Evolutionary conservation across 2,329 filamentous ascomycete genomes (phyloP), one percentile per base, ranked within the genome.

Genomic region (Botryotinia calthae): DNA sequence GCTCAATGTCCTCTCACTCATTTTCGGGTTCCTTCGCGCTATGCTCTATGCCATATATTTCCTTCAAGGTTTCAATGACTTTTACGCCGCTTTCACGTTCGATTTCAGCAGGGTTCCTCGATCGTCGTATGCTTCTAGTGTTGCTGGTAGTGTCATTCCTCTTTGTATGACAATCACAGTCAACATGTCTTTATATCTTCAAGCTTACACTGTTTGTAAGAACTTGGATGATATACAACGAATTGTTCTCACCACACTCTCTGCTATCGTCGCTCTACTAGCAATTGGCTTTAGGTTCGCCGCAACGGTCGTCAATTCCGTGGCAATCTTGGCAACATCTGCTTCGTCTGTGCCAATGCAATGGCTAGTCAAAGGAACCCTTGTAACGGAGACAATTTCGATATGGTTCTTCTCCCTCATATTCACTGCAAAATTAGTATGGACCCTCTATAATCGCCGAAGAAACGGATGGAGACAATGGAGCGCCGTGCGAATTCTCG

Each of bases 401-500:
- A 88, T 91, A 78, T 88, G 87, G 82, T 86, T 86, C 79, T 91
- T 90, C 82, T 88, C 86, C 75, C 79, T 83, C n/a, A 81, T 91
- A 73, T 92, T 92, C 80, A 85, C 87, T 56, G 82, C 80, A 72
- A 92, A 92, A 80, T 84, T 92, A 7, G 86, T 85, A 10, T 83
- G 85, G 75, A 88, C 88, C 10, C 85, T 92, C 48, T 79, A 83
- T 14, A 83, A 87, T 75, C 86, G 90, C 34, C 85, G 83, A 71
- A 83, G 82, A 76, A 82, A 91, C 74, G 88, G 88, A 2, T 83
- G 91, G 77, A 85, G 83, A 72, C 85, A 88, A 71, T 91, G 90
- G 78, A 88, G 88, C 16, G 87, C 88, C 1, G 88, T 92, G 84
- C 88, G 90, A 76, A 86, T 90, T 72, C 87, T 92, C 74, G 90